Evolutionary conservation across 2,329 filamentous ascomycete species (phyloP).

Genomic region (Apiospora rasikravindrae): DNA sequence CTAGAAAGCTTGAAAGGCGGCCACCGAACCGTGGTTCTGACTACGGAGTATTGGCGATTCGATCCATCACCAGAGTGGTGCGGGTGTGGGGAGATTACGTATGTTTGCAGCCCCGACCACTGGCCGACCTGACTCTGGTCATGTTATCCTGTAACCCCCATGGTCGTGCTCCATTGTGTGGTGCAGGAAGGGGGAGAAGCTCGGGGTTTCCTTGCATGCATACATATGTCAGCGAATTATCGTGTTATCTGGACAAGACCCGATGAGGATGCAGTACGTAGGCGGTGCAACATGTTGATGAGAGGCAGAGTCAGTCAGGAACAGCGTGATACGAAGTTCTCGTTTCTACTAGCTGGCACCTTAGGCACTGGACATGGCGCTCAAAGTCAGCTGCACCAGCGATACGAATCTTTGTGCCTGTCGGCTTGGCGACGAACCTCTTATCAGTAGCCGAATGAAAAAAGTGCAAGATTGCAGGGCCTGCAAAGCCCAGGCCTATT

Average conservation of each 20-base stretch:
- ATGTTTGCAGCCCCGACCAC: neutral
- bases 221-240: neutral
- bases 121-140: neutral
- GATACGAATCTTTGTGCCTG: slow-evolving; percentile 1
- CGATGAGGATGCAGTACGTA: neutral
- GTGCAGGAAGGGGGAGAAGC: neutral
- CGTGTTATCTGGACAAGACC: slow-evolving; percentile 10
- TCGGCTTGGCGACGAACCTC: slow-evolving; percentile 13
- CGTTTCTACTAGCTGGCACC: neutral
- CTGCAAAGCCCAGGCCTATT: neutral
- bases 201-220: slow-evolving; percentile 6
- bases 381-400: neutral
- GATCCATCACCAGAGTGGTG: slow-evolving; percentile 11
- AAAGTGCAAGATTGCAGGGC: slow-evolving; percentile 5
- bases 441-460: neutral
- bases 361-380: neutral
- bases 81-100: slow-evolving; percentile 14
- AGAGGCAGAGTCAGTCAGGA: neutral
- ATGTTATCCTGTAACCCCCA: neutral
- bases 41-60: slow-evolving; percentile 3
- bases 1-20: slow-evolving; percentile 9
- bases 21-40: neutral
- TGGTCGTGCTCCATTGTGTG: neutral
- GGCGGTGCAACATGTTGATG: neutral
- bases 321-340: slow-evolving; percentile 6